Evolutionary conservation across 306 rosid species (phyloP), one percentile per base, ranked within the genome.

Genomic region (Ochetophila trinervis): DNA sequence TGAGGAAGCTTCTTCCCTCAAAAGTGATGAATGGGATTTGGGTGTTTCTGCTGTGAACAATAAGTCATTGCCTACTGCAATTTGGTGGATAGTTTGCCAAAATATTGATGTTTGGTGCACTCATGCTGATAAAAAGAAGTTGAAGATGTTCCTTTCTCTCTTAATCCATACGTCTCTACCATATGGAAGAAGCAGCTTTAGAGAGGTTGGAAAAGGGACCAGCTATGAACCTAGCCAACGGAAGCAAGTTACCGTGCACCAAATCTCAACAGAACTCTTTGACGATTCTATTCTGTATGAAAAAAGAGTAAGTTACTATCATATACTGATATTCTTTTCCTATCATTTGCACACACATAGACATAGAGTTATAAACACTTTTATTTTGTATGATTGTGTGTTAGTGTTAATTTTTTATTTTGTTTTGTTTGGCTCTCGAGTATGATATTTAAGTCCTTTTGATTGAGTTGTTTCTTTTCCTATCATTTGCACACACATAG

Each of bases 1-100:
- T 79, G 49, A 56, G 70, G 73, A 67, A 66, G 69, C 54, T 57
- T 74, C 75, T 74, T 62, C 67, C 57, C 78, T 65, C 51, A 74
- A 78, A 72, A 77, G 74, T 69, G 82, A 78, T 48, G 74, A 63
- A 66, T 85, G 93, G 88, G 83, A 84, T 80, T 80, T 70, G 22
- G 68, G 83, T 56, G 70, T 85, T 74, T 79, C 76, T 73, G 52
- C 66, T 23, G 56, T 87, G 62, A 70, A 70, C 77, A 74, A 76
- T 72, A 76, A 80, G 45, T 84, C 91, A 76, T 74, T 89, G 77
- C 85, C 88, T 63, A 82, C 80, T 59, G 88, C 86, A 66, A 67
- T 87, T 65, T 92, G 98, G 97, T 87, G 91, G 76, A 82, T 70
- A 70, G 61, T 92, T 44, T 92, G 96, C 83, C 88, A 84, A 68